Evolutionary conservation across 2,329 filamentous ascomycete species (phyloP).

Genomic region (Meredithiella fracta): DNA sequence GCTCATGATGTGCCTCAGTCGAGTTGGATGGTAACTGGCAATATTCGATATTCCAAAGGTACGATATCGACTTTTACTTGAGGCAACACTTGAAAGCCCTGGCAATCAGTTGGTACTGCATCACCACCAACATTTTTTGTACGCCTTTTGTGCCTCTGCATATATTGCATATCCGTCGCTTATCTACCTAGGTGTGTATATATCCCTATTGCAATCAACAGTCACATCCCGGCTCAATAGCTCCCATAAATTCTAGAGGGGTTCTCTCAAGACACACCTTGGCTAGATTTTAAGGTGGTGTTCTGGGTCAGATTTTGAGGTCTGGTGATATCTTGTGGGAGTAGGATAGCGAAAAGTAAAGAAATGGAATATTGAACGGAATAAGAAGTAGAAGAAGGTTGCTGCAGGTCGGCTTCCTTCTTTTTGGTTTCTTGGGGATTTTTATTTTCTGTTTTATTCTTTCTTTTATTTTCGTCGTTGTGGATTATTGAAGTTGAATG

Average conservation of each 20-base stretch:
- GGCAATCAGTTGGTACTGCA: no score
- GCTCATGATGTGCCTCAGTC: neutral
- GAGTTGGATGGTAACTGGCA: neutral
- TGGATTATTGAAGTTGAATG: no score
- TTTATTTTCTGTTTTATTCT: neutral
- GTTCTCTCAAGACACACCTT: neutral
- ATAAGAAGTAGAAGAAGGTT: neutral
- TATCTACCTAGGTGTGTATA: no score
- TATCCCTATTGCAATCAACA: neutral
- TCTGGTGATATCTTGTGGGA: neutral
- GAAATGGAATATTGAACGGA: neutral
- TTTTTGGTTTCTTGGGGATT: neutral
- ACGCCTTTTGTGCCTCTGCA: no score
- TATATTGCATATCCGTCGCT: no score
- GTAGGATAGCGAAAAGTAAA: no score
- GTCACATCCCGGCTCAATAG: neutral
- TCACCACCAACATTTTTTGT: no score
- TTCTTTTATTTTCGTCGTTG: neutral
- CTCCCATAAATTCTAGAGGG: neutral
- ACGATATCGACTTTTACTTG: no score
- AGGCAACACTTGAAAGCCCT: no score
- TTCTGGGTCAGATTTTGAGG: neutral
- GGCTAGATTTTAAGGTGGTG: neutral
- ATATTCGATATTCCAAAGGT: neutral
- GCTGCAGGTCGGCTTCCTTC: neutral